A percentile compares a stretch with the other conserved stretches of the same genome.
Conservation (phyloP, 2,329 filamentous ascomycete species). For the Penicillium brasilianum region DNA sequence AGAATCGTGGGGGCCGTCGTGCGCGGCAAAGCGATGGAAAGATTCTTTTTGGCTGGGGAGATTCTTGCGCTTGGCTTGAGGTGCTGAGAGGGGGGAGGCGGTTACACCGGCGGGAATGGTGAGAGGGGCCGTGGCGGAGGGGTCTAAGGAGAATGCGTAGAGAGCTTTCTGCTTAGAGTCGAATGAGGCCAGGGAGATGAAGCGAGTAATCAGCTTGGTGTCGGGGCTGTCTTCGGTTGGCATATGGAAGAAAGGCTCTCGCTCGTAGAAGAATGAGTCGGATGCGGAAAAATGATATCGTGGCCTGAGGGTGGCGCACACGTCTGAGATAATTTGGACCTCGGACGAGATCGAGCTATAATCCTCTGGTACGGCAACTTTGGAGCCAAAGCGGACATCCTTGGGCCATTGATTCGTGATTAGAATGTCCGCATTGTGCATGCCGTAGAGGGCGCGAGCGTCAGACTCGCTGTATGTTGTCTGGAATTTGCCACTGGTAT, state of each 20-base stretch:
- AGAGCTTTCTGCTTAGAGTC: slow-evolving; percentile 72
- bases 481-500: slow-evolving; percentile 68
- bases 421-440: slow-evolving; percentile 81
- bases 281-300: slow-evolving; percentile 85
- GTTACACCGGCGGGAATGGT: slow-evolving; percentile 74
- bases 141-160: slow-evolving; percentile 70
- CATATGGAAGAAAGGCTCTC: slow-evolving; percentile 85
- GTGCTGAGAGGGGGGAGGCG: slow-evolving; percentile 65
- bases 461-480: slow-evolving; percentile 79
- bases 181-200: slow-evolving; percentile 83
- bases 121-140: slow-evolving; percentile 63
- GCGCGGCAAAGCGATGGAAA: slow-evolving; percentile 47
- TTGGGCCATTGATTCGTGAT: slow-evolving; percentile 87
- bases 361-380: slow-evolving; percentile 62
- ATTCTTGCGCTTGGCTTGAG: slow-evolving; percentile 63
- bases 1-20: slow-evolving; percentile 44
- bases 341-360: slow-evolving; percentile 55
- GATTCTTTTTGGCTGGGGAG: slow-evolving; percentile 43
- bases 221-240: slow-evolving; percentile 60
- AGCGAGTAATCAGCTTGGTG: slow-evolving; percentile 73
- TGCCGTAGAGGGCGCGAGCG: slow-evolving; percentile 74
- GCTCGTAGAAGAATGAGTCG: slow-evolving; percentile 77
- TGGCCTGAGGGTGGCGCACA: slow-evolving; percentile 81
- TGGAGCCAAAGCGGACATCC: slow-evolving; percentile 71
- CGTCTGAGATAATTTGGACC: slow-evolving; percentile 73